Evolutionary conservation across 345 rosid genomes (phyloP).

Genomic region (Bretschneidera sinensis): DNA sequence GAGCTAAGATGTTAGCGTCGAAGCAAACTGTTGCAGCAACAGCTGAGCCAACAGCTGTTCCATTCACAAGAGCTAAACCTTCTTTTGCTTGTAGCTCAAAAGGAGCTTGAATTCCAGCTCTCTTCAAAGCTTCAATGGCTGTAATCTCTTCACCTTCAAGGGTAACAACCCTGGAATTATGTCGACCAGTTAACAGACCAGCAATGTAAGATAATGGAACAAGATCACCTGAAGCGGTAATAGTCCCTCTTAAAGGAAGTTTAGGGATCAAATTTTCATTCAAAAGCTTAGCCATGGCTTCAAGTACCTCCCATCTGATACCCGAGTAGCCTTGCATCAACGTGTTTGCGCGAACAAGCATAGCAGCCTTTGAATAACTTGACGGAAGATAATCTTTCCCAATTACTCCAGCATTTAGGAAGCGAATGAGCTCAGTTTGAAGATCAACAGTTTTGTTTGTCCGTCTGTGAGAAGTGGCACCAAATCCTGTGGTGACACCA

Average conservation of each 20-base stretch:
- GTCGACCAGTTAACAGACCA: slow-evolving; percentile 57
- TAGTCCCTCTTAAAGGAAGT: slow-evolving; percentile 65
- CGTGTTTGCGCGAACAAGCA: slow-evolving; percentile 76
- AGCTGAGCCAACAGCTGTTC: slow-evolving; percentile 66
- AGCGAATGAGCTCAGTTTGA: slow-evolving; percentile 49
- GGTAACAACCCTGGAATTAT: slow-evolving; percentile 44
- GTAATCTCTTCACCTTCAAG: slow-evolving; percentile 33
- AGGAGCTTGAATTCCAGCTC: slow-evolving; percentile 33
- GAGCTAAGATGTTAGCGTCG: slow-evolving; percentile 41
- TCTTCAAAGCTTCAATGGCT: slow-evolving; percentile 31
- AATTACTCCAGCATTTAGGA: slow-evolving; percentile 67
- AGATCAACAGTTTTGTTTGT: slow-evolving; percentile 31
- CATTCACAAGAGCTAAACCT: slow-evolving; percentile 70
- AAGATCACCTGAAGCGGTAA: slow-evolving; percentile 72
- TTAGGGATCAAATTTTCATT: slow-evolving; percentile 65
- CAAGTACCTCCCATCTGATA: slow-evolving; percentile 65
- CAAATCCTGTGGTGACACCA: slow-evolving; percentile 49
- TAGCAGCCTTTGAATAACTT: slow-evolving; percentile 52
- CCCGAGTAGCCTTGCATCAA: slow-evolving; percentile 74
- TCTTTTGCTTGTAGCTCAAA: slow-evolving; percentile 72
- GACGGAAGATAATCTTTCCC: slow-evolving; percentile 42
- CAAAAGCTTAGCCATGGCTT: slow-evolving; percentile 56
- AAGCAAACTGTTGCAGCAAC: slow-evolving; percentile 63
- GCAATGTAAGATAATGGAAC: slow-evolving; percentile 68
- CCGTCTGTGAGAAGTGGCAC: slow-evolving; percentile 42